Percentiles rank a stretch among this genome's conserved stretches.
These are phyloP conservation scores for Penicillium brevicompactum DNA, from an alignment of 2,329 filamentous ascomycete species.

Conservation along the genomic window DNA sequence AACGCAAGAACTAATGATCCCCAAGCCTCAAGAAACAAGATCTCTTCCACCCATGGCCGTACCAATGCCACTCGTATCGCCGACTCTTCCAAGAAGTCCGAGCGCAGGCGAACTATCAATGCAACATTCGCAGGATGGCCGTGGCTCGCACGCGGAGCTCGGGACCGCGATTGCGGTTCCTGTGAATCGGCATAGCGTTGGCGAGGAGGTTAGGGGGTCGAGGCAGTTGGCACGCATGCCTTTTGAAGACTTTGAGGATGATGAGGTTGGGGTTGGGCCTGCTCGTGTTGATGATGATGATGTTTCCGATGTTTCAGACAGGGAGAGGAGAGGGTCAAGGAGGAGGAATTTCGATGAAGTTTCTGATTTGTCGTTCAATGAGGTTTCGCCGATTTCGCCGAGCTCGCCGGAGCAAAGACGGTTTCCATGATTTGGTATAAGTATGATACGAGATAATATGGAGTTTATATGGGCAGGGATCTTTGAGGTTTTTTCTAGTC, in stretches of 20 bases:
- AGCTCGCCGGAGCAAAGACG: neutral
- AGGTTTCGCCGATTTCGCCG: constrained; percentile 10
- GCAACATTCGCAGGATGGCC: neutral
- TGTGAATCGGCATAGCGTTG: constrained; percentile 12
- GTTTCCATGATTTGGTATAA: neutral
- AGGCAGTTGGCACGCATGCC: constrained; percentile 21
- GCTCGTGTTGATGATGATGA: constrained; percentile 21
- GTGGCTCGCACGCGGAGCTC: constrained; percentile 8
- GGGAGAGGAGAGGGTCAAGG: constrained; percentile 7
- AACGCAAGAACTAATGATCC: constrained; percentile 14
- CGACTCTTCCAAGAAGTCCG: neutral
- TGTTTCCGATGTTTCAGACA: constrained; percentile 30
- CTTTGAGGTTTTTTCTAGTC: neutral
- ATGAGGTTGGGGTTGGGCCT: constrained; percentile 7
- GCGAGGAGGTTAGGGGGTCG: constrained; percentile 7
- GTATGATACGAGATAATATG: constrained; percentile 1
- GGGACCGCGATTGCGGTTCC: constrained; percentile 15
- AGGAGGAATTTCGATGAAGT: constrained; percentile 30
- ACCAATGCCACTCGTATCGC: constrained; percentile 10
- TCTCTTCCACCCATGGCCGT: neutral
- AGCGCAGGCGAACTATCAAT: neutral
- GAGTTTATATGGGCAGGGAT: neutral
- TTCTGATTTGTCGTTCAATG: constrained; percentile 36
- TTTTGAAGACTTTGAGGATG: constrained; percentile 19
- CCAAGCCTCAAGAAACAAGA: neutral